phyloP scores from a whole-genome alignment of 768 basidiomycete species.

The Tricholoma terreum region DNA sequence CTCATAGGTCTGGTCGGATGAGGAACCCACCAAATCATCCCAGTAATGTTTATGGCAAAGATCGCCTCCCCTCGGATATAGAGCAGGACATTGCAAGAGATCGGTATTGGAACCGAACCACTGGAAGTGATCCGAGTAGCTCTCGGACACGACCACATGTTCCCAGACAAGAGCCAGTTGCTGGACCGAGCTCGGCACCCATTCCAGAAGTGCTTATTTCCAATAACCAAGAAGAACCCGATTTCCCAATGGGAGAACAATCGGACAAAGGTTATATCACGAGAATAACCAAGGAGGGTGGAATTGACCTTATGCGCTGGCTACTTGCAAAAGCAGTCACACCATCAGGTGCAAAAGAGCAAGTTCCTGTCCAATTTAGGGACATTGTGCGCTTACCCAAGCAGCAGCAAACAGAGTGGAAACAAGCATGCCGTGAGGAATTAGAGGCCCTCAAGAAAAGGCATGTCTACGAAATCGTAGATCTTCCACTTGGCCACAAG shows the following conservation, averaged over 20 bases:
- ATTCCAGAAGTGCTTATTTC: background rate
- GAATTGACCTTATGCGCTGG: background rate
- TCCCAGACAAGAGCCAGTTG: background rate
- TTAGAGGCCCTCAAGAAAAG: constrained; percentile 3
- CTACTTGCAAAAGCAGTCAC: background rate
- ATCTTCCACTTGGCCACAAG: constrained; percentile 4
- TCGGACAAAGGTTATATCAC: background rate
- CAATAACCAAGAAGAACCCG: background rate
- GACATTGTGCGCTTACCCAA: background rate
- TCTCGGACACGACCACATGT: background rate
- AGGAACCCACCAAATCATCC: background rate
- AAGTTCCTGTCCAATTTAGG: background rate
- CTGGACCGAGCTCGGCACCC: background rate
- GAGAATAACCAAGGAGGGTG: background rate
- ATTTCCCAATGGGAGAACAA: no score
- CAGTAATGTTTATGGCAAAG: background rate
- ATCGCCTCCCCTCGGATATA: background rate
- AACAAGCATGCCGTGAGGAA: background rate
- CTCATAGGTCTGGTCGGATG: background rate
- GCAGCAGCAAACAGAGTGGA: background rate
- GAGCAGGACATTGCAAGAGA: background rate
- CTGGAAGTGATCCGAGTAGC: background rate
- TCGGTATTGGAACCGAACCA: background rate
- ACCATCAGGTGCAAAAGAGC: background rate
- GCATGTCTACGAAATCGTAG: constrained; percentile 3